Conservation (phyloP, 805 yeast species). For the Candida gorgasii region DNA sequence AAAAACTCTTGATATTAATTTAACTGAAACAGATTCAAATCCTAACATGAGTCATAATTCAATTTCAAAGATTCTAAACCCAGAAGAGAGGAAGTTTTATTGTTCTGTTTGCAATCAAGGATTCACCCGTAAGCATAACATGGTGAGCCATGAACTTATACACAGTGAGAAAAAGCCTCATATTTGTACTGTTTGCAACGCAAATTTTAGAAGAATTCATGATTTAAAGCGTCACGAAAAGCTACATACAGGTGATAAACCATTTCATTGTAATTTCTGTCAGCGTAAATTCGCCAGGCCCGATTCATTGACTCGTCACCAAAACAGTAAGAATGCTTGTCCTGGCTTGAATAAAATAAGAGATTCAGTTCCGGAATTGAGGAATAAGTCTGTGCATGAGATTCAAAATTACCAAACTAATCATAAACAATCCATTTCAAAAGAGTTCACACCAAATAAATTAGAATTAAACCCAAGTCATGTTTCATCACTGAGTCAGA, state of each 20-base stretch:
- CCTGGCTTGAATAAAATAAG: constrained; percentile 12
- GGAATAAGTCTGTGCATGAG: constrained; percentile 1
- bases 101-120: constrained; percentile 64
- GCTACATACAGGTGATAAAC: constrained; percentile 75
- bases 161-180: constrained; percentile 68
- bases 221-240: constrained; percentile 76
- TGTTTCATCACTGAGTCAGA: not conserved
- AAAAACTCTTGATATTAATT: not conserved
- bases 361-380: constrained; percentile 3
- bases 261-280: constrained; percentile 62
- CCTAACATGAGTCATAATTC: constrained; percentile 5
- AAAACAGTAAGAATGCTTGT: constrained; percentile 46
- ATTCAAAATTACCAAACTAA: not conserved
- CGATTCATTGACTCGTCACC: constrained; percentile 74
- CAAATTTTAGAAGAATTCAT: constrained; percentile 68
- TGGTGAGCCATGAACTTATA: constrained; percentile 69
- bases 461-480: not conserved
- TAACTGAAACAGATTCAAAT: not conserved
- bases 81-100: constrained; percentile 17
- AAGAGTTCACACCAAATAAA: not conserved
- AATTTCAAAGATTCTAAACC: constrained; percentile 9
- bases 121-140: constrained; percentile 72
- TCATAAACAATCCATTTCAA: not conserved
- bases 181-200: constrained; percentile 58
- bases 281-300: constrained; percentile 68